Percentiles rank a stretch among this genome's conserved stretches.
These are phyloP conservation scores for Schizonepeta tenuifolia DNA, from an alignment of 257 asterid genomes.

Conservation along the genomic window DNA sequence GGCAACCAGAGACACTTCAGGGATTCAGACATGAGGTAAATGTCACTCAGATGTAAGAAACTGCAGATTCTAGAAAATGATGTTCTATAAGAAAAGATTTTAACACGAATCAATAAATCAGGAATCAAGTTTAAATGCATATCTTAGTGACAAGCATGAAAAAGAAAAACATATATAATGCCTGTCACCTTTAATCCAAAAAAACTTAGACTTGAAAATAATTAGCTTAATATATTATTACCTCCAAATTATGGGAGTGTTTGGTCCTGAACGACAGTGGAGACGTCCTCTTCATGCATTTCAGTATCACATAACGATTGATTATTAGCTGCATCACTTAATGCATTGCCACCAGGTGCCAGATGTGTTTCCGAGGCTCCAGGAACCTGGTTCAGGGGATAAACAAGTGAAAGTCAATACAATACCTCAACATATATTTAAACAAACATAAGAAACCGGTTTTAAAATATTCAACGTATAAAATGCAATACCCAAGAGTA, in stretches of 20 bases:
- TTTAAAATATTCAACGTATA: not conserved
- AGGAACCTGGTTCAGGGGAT: constrained; percentile 46
- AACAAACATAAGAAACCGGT: constrained; percentile 1
- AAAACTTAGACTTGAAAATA: constrained; percentile 25
- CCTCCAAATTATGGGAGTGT: constrained; percentile 49
- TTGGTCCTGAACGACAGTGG: constrained; percentile 45
- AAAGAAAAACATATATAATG: not conserved
- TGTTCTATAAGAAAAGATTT: no score
- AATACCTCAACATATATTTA: not conserved
- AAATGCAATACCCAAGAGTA: constrained; percentile 15
- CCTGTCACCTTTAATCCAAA: not conserved
- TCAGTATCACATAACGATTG: constrained; percentile 36
- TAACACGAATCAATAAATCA: no score
- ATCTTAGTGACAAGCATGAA: not conserved
- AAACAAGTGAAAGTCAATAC: constrained; percentile 26
- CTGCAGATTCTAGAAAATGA: not conserved
- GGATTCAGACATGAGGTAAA: no score
- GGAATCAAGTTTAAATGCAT: not conserved
- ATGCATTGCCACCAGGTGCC: constrained; percentile 42
- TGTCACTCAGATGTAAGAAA: not conserved
- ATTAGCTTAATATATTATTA: constrained; percentile 31
- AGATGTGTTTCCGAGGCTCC: constrained; percentile 36
- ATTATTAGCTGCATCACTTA: constrained; percentile 41
- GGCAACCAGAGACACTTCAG: no score
- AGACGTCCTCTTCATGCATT: constrained; percentile 41